A percentile compares a stretch with the other conserved stretches of the same genome.
Conservation (phyloP, 495 filamentous ascomycete genomes). For the Sabuloglossum arenarium region DNA sequence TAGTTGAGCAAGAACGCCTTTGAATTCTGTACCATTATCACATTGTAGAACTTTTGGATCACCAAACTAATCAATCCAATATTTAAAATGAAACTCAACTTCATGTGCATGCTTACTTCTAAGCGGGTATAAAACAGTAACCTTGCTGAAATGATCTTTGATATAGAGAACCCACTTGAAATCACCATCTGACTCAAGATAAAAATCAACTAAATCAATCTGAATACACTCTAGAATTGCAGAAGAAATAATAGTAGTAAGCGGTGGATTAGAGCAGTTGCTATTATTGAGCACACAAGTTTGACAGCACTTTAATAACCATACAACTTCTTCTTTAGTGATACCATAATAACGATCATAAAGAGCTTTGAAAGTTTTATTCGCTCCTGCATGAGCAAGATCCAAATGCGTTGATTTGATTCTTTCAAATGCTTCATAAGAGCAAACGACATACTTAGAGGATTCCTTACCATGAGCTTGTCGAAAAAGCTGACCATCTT, state of each 20-base stretch:
- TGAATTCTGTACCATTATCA: constrained; percentile 10
- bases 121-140: not conserved
- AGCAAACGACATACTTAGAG: not conserved
- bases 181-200: not conserved
- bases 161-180: constrained; percentile 10
- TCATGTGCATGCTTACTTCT: not conserved
- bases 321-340: not conserved
- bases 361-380: not conserved
- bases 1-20: constrained; percentile 3
- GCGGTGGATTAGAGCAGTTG: not conserved
- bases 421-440: not conserved
- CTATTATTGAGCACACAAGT: not conserved
- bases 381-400: not conserved
- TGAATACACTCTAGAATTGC: not conserved
- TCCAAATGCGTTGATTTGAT: not conserved
- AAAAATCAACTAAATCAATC: not conserved
- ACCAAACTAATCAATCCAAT: not conserved
- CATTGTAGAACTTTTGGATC: not conserved
- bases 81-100: not conserved
- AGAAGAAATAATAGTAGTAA: not conserved
- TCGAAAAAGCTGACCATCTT: not conserved
- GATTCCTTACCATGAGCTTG: not conserved
- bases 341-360: not conserved
- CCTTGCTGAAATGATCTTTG: constrained; percentile 9
- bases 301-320: not conserved